Conservation (phyloP, 805 yeast genomes). For the Wickerhamomyces alni region DNA sequence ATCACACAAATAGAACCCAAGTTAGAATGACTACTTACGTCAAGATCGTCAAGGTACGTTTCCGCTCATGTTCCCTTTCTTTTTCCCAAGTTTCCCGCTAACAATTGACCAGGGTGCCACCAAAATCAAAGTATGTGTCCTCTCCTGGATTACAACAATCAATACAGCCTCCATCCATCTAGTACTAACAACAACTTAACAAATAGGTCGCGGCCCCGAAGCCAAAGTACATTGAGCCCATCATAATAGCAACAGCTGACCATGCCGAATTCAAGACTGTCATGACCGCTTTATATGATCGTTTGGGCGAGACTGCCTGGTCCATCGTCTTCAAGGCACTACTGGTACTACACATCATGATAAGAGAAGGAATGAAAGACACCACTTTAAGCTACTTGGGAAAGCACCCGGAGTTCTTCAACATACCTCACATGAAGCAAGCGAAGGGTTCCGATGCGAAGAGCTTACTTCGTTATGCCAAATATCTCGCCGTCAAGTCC, state of each 20-base stretch:
- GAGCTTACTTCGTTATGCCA: constrained; percentile 58
- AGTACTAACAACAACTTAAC: constrained; percentile 1
- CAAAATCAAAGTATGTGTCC: constrained; percentile 41
- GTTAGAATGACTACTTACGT: constrained; percentile 70
- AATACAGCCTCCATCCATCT: not conserved
- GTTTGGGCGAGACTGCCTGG: constrained; percentile 83
- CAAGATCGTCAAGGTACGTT: constrained; percentile 60
- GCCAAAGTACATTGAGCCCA: constrained; percentile 92
- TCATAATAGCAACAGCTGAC: constrained; percentile 44
- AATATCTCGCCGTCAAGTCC: constrained; percentile 64
- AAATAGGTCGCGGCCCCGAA: constrained; percentile 89
- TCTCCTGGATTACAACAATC: too few relatives aligned
- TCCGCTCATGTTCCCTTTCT: not conserved
- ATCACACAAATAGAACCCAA: too few relatives aligned
- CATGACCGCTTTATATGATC: constrained; percentile 52
- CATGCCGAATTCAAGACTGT: constrained; percentile 54
- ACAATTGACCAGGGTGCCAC: constrained; percentile 48
- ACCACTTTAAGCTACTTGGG: constrained; percentile 60
- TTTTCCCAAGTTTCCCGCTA: constrained; percentile 3
- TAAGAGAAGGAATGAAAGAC: constrained; percentile 83
- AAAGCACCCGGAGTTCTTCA: constrained; percentile 44
- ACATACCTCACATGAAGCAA: constrained; percentile 33
- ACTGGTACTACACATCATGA: constrained; percentile 82
- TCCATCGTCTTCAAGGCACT: constrained; percentile 83
- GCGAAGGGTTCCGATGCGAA: constrained; percentile 40